phyloP scores from a whole-genome alignment of 129 eudicot genomes.

The Chrysanthemum lavandulifolium region DNA sequence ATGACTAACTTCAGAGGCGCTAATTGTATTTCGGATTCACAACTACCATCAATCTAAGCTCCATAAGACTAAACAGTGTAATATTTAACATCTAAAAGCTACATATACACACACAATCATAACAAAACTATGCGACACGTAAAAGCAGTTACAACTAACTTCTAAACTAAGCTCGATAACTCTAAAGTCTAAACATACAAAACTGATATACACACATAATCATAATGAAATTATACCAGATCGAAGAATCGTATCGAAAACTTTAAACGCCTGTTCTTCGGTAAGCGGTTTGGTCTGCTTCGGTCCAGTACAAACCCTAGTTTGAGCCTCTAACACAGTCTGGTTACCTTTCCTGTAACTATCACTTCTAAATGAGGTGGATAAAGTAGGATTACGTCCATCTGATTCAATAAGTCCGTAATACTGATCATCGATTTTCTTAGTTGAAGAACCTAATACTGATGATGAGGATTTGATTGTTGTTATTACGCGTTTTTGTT shows the following conservation, averaged over 20 bases:
- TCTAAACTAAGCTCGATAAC: no score
- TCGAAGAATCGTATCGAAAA: slow-evolving; percentile 75
- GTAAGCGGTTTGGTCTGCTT: slow-evolving; percentile 85
- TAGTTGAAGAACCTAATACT: slow-evolving; percentile 43
- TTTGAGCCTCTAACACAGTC: slow-evolving; percentile 89
- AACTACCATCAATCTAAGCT: no score
- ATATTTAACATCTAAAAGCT: no score
- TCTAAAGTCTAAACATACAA: no score
- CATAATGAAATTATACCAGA: slow-evolving; percentile 54
- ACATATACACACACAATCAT: no score
- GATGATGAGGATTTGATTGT: no score
- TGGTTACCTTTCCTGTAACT: slow-evolving; percentile 58
- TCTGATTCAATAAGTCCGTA: slow-evolving; percentile 42
- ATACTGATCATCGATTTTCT: slow-evolving; percentile 23
- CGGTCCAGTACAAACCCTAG: slow-evolving; percentile 98
- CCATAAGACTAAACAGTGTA: no score
- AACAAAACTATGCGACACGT: no score
- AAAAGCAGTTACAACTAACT: no score
- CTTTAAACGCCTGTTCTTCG: slow-evolving; percentile 90
- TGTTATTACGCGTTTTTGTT: slow-evolving; percentile 21
- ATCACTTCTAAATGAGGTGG: slow-evolving; percentile 62
- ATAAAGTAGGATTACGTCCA: slow-evolving; percentile 63
- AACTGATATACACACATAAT: no score
- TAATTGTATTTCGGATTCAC: no score
- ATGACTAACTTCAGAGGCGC: no score